phyloP scores from a whole-genome alignment of 2,329 filamentous ascomycete genomes.

The Beauveria australis region DNA sequence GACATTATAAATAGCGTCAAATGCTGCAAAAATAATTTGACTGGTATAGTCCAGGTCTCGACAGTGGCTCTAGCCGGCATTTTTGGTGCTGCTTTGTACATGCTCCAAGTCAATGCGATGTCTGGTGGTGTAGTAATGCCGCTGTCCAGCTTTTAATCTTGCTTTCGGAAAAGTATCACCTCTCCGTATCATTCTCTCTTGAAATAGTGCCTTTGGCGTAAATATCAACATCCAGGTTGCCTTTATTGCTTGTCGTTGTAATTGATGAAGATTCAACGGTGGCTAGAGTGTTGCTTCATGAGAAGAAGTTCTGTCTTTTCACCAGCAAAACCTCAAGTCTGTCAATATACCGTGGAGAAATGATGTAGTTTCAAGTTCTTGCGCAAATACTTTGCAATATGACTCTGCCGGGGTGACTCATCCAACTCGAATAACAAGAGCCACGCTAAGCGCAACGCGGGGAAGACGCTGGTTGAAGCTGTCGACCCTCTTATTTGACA shows the following conservation, averaged over 20 bases:
- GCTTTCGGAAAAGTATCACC: neutral
- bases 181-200: neutral
- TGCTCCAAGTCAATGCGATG: slow-evolving; percentile 11
- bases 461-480: neutral
- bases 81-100: slow-evolving; percentile 15
- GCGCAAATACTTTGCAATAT: slow-evolving; percentile 1
- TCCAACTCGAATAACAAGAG: neutral
- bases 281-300: neutral
- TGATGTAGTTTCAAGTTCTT: neutral
- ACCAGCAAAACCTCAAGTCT: neutral
- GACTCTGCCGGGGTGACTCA: slow-evolving; percentile 10
- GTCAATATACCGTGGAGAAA: neutral
- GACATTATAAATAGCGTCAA: slow-evolving; percentile 3
- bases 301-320: neutral
- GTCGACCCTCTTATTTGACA: neutral
- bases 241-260: neutral
- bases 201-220: neutral
- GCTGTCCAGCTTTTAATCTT: neutral
- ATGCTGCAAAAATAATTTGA: slow-evolving; percentile 14
- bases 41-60: slow-evolving; percentile 14
- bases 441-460: neutral
- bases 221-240: neutral
- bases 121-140: neutral
- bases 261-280: neutral
- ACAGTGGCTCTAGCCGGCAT: slow-evolving; percentile 14